phyloP scores from a whole-genome alignment of 495 filamentous ascomycete species.

The Bacidia gigantensis region DNA sequence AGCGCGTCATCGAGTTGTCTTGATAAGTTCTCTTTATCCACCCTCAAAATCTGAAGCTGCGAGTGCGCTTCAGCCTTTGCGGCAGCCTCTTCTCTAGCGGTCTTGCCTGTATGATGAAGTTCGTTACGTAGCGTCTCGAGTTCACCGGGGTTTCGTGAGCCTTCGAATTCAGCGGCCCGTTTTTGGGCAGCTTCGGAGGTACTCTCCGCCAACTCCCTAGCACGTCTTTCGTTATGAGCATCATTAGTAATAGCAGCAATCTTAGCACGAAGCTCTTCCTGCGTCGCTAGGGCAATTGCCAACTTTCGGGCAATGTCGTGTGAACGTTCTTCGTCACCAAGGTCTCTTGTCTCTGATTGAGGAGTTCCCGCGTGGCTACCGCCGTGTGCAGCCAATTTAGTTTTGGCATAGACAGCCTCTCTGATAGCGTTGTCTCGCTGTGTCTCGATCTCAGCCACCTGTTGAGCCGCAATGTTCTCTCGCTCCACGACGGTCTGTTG shows the following conservation, averaged over 20 bases:
- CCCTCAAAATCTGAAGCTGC: constrained; percentile 51
- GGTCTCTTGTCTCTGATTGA: constrained; percentile 51
- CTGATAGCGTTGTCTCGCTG: constrained; percentile 83
- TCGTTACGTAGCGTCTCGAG: constrained; percentile 74
- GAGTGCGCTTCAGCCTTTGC: constrained; percentile 61
- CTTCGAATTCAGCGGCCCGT: constrained; percentile 71
- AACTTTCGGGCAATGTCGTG: constrained; percentile 70
- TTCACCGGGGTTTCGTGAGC: constrained; percentile 68
- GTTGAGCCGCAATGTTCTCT: constrained; percentile 65
- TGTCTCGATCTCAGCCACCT: constrained; percentile 84
- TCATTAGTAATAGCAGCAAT: constrained; percentile 54
- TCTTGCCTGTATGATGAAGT: constrained; percentile 60
- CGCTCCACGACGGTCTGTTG: constrained; percentile 80
- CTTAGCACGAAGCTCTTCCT: constrained; percentile 59
- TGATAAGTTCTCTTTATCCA: constrained; percentile 74
- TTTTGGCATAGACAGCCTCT: constrained; percentile 89
- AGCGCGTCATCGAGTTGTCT: constrained; percentile 54
- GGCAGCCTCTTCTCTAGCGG: constrained; percentile 64
- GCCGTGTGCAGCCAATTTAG: constrained; percentile 73
- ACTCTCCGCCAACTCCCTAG: constrained; percentile 75
- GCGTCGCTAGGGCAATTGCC: constrained; percentile 60
- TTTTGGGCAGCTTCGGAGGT: constrained; percentile 69
- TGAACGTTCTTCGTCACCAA: constrained; percentile 47
- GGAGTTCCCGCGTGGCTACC: constrained; percentile 59
- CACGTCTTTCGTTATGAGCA: constrained; percentile 64